Evolutionary conservation across 805 yeast genomes (phyloP), one percentile per base, ranked within the genome.

Genomic region (Candida palmyrensis): DNA sequence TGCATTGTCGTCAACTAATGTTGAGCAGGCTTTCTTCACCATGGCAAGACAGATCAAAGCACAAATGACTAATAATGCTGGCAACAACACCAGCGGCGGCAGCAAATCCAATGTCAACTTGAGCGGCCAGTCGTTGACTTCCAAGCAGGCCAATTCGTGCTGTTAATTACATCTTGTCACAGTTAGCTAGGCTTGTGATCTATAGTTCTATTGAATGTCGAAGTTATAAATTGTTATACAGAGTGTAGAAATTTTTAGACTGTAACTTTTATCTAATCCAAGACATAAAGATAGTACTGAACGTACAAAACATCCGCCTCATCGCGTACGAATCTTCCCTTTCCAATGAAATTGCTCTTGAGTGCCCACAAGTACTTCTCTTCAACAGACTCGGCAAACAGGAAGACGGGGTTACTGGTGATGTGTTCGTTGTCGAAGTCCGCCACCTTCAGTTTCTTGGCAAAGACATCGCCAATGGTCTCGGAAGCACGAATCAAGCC

Each of bases 11-110:
- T 83, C 96, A 22, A 87, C 96, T 38, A 92, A 92, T 57, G 98
- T 92, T 48, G 98, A 92, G 62, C 96, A 92, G 63, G 97, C 97
- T 9, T 92, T 92, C 68, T 79, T 86, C 72, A 88, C 96, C 46
- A 92, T 92, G 98, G 95, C 97, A 8, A 83, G 95, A 62, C 97
- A 92, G 62, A 92, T 92, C 58, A 92, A 92, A 72, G 92, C 94
- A 44, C 88, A 88, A 56, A 87, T 92, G 86, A 81, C 90, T 26
- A 80, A 69, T 45, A 64, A 74, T 53, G 75, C 66, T 47, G 60
- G 65, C 9, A 43, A 42, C 20, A 44, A 49, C 15, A 38, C 37
- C 30, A 45, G 53, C 20, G 46, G 48, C 51, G 66, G 51, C 47
- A 73, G 70, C 43, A 81, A 79, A 59, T 73, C 79, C 29, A 72